These are phyloP conservation scores for Calonectria ilicicola DNA, from an alignment of 2,329 filamentous ascomycete species.

Conservation along the genomic window DNA sequence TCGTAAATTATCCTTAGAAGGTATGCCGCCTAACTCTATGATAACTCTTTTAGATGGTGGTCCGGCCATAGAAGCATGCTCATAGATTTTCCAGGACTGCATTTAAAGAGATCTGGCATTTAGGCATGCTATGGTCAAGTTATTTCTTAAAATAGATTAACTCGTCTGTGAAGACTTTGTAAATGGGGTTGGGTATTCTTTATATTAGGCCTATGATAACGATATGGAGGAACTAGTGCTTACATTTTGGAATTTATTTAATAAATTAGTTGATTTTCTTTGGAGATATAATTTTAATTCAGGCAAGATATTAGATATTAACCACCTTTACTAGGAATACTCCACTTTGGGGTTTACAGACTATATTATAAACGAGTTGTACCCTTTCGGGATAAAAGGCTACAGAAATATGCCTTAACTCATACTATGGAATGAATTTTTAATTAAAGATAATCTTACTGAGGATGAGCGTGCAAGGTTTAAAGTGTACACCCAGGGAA, in stretches of 20 bases:
- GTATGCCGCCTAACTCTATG: background rate
- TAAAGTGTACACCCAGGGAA: background rate
- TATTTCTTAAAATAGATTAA: background rate
- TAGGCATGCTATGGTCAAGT: no score
- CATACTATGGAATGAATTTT: background rate
- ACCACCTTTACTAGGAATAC: background rate
- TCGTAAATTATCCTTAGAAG: background rate
- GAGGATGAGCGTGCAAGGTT: background rate
- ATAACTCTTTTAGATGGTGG: background rate
- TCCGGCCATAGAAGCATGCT: background rate
- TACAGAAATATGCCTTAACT: background rate
- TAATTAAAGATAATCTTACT: background rate
- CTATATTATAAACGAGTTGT: background rate
- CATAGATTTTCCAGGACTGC: background rate
- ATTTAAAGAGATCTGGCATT: background rate
- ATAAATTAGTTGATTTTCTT: background rate
- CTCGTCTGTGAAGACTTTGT: background rate
- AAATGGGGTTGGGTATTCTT: no score
- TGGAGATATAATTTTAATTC: background rate
- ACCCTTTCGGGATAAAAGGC: background rate
- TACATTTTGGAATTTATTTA: background rate
- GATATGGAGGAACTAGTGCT: background rate
- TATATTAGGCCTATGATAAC: background rate
- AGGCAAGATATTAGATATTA: background rate
- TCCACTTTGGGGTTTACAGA: background rate